Base-by-base conservation (phyloP, 2,329 filamentous ascomycete species). In the Pyrenochaeta sp. region DNA sequence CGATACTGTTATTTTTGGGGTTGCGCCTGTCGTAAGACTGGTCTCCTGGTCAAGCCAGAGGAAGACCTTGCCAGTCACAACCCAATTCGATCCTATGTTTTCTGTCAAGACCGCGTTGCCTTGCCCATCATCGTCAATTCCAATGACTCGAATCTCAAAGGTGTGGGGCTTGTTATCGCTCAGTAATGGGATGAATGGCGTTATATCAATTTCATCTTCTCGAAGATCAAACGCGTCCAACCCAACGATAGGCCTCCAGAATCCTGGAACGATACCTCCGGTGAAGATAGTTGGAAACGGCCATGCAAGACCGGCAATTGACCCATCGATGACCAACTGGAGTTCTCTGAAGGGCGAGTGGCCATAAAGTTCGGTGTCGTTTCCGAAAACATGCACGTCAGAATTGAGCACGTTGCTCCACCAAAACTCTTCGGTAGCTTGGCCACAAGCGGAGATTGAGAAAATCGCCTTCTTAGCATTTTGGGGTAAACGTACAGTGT, bases 221-320 rank as follows among this genome's bases (percentile, higher is more conserved):
- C 81, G 77, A 17, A 95, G 75, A 62, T 94, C 89, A 64, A 90
- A 94, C 0, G 88, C 84, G 60, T 94, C 85, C 14, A 88, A 83
- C 1, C 89, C 89, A 3, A 89, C 89, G 40, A 94, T 80, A 0
- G 90, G 90, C 6, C 88, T 78, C 81, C 91, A 90, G 26, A 94
- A 79, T 1, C 84, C 83, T 4, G 89, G 89, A 1, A 87, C 85
- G 5, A 95, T 78, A 1, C 89, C 89, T 3, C 90, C 90, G 0
- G 90, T 92, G 58, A 92, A 93, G 35, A 95, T 86, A 13, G 90
- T 80, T 0, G 89, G 89, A 58, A 89, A 93, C 1, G 90, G 90
- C 88, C 88, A 94, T 21, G 84, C 81, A 2, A 91, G 83, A 2
- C 89, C 90, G 1, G 87, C 88, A 15, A 93, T 70, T 13, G 79